phyloP scores from a whole-genome alignment of 129 eudicot species.

The Flaveria sonorensis region DNA sequence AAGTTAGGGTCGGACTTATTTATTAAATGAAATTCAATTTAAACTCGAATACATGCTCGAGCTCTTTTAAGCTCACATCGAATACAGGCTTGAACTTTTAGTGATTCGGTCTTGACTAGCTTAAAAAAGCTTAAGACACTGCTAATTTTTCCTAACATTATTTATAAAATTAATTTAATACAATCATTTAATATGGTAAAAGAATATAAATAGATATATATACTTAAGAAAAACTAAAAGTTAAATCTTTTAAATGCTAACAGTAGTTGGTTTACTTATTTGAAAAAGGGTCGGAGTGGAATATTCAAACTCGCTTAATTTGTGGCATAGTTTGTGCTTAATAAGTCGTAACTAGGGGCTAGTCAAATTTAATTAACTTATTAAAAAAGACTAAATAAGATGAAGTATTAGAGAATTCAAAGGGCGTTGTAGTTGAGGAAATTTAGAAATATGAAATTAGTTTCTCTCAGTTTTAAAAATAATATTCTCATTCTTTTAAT shows the following conservation, averaged over 20 bases:
- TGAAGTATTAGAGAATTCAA: background rate
- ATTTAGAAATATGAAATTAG: background rate
- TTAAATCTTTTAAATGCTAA: background rate
- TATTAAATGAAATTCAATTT: too few relatives aligned
- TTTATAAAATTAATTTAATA: too few relatives aligned
- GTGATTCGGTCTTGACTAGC: background rate
- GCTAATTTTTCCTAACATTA: too few relatives aligned
- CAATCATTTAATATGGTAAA: background rate
- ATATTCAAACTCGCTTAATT: constrained; percentile 34
- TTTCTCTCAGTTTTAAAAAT: background rate
- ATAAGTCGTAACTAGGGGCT: background rate
- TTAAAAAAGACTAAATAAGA: background rate
- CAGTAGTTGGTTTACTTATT: background rate
- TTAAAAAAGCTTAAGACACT: too few relatives aligned
- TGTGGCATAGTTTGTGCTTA: constrained; percentile 33
- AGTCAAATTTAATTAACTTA: constrained; percentile 22
- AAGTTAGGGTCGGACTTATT: too few relatives aligned
- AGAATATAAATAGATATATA: background rate
- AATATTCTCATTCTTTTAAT: background rate
- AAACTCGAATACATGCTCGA: too few relatives aligned
- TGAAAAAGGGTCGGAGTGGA: constrained; percentile 2
- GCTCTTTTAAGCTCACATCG: too few relatives aligned
- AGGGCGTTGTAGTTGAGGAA: background rate
- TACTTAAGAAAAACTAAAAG: background rate
- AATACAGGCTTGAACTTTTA: too few relatives aligned